Conservation (phyloP, 805 yeast genomes). For the Wickerhamiella hasegawae region DNA sequence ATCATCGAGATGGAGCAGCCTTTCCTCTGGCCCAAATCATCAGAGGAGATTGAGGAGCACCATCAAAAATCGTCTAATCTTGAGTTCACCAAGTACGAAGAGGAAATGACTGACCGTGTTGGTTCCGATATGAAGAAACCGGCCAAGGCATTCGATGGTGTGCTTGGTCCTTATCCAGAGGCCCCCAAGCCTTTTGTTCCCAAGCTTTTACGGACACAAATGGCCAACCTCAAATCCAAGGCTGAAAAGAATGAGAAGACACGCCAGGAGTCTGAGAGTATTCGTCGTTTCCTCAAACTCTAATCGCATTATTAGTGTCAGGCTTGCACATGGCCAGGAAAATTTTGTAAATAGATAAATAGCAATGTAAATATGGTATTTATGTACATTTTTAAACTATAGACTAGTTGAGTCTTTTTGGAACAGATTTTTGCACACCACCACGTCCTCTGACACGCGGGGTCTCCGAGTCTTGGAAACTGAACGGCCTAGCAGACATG, state of each 20-base stretch:
- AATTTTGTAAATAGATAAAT: too few relatives aligned
- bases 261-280: slow-evolving; percentile 18
- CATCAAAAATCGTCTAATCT: slow-evolving; percentile 8
- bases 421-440: slow-evolving; percentile 1
- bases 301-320: neutral
- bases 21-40: slow-evolving; percentile 77
- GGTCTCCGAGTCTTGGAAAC: slow-evolving; percentile 1
- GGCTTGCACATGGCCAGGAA: too few relatives aligned
- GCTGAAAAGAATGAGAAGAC: slow-evolving; percentile 9
- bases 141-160: slow-evolving; percentile 58
- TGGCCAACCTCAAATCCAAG: slow-evolving; percentile 28
- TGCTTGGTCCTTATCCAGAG: slow-evolving; percentile 40
- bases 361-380: too few relatives aligned
- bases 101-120: slow-evolving; percentile 29
- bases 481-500: slow-evolving; percentile 8
- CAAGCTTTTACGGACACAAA: slow-evolving; percentile 28
- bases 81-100: slow-evolving; percentile 30
- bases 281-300: neutral
- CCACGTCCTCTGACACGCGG: slow-evolving; percentile 1
- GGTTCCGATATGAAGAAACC: slow-evolving; percentile 63
- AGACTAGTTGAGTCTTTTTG: too few relatives aligned
- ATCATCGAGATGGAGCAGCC: slow-evolving; percentile 93
- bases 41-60: slow-evolving; percentile 23
- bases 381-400: too few relatives aligned
- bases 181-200: slow-evolving; percentile 55